Conservation (phyloP, 805 yeast species). For the Zygoascus tannicola region DNA sequence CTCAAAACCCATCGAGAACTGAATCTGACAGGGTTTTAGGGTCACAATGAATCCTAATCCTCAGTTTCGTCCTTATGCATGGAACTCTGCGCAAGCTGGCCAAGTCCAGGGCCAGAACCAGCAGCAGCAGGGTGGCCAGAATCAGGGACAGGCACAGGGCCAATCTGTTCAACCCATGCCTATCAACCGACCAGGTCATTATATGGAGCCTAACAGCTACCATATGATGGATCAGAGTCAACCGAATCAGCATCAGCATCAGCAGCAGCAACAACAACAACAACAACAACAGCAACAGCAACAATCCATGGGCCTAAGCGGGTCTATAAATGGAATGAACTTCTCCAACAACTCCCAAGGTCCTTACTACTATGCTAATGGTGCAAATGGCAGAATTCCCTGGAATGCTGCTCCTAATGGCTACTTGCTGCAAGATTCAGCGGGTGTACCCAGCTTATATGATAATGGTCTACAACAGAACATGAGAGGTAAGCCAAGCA, state of each 20-base stretch:
- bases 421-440: too few species aligned
- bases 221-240: background rate
- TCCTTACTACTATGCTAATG: too few species aligned
- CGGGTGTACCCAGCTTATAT: too few species aligned
- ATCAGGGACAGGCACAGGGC: conserved; percentile 12
- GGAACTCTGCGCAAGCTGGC: conserved; percentile 10
- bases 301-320: background rate
- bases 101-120: conserved; percentile 9
- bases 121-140: conserved; percentile 12
- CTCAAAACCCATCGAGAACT: too few species aligned
- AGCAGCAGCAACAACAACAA: conserved; percentile 7
- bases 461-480: background rate
- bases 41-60: background rate
- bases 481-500: background rate
- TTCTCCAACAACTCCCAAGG: too few species aligned
- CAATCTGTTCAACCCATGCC: background rate
- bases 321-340: background rate
- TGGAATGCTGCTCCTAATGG: too few species aligned
- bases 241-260: background rate
- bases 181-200: background rate
- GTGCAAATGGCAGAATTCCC: too few species aligned
- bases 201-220: background rate
- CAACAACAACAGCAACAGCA: conserved; percentile 2
- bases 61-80: background rate
- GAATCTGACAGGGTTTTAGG: too few species aligned